phyloP scores from a whole-genome alignment of 2,329 filamentous ascomycete species.

The Colletotrichum limetticola region DNA sequence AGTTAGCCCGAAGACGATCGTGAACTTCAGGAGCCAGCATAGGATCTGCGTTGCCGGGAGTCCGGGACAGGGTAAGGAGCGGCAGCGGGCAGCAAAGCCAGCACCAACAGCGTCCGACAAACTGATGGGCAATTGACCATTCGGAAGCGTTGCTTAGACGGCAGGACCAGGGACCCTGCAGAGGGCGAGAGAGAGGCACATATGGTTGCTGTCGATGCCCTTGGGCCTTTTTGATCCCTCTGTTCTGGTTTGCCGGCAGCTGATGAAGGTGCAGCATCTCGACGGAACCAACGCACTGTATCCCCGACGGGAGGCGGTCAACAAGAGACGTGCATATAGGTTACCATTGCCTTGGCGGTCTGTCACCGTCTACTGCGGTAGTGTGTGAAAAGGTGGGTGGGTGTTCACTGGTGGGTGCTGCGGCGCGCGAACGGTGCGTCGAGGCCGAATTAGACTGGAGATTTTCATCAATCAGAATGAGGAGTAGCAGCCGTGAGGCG shows the following conservation, averaged over 20 bases:
- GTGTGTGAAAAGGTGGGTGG: not conserved
- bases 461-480: conserved; percentile 27
- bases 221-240: not conserved
- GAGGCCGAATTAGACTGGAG: not conserved
- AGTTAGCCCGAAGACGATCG: not conserved
- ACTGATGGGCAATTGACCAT: conserved; percentile 2
- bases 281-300: not conserved
- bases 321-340: not conserved
- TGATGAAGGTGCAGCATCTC: conserved; percentile 2
- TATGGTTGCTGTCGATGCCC: not conserved
- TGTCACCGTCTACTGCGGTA: not conserved
- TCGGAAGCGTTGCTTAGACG: conserved; percentile 9
- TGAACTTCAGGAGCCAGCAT: conserved; percentile 5
- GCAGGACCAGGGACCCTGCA: conserved; percentile 20
- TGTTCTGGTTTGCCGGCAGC: not conserved
- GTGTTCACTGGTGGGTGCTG: conserved; percentile 8
- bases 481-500: conserved; percentile 4
- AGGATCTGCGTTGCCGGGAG: conserved; percentile 6
- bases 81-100: not conserved
- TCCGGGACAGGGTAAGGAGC: not conserved
- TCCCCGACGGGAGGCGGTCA: conserved; percentile 24
- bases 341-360: conserved; percentile 20
- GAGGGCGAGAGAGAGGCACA: not conserved
- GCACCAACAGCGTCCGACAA: not conserved
- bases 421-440: not conserved